Evolutionary conservation across 441 rosid species (phyloP), one percentile per base, ranked within the genome.

Genomic region (Capsella rubella): DNA sequence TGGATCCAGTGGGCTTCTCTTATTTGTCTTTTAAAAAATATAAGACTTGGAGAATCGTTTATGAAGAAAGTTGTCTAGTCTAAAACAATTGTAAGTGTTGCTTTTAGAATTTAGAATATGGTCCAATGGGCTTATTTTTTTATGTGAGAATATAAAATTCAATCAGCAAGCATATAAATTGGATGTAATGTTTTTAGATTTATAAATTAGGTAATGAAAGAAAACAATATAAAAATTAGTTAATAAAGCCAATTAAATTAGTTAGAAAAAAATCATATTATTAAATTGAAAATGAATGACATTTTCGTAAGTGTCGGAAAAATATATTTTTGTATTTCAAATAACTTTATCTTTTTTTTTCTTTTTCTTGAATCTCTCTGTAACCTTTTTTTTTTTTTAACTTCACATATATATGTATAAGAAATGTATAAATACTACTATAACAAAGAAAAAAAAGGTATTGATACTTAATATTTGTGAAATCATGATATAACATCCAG

Each of bases 1-100:
- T 43, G 7, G 49, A 40, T 64, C 77, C 64, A 54, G 11, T 64
- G 56, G 77, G 77, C 71, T 55, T 64, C 25, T 32, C 32, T 18
- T 58, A 2, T 46, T 58, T 39, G 12, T 64, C 32, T 2, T 67
- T n/a, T 39, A 8, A 5, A 35, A 14, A 3, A 5, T 11, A 3
- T 15, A 16, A 16, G 52, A 57, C 45, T 42, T 55, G 5, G 45
- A 67, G 15, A 35, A 54, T 53, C 18, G 29, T 40, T 29, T 7
- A 63, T 63, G 40, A 14, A 16, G 55, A 65, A 34, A 8, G 35
- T 54, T 29, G 42, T 43, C 6, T 31, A 31, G 5, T 21, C 25
- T 21, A 21, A 21, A 21, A 16, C 18, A 40, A 27, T 27, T 53
- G 58, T 53, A 53, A 28, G 39, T 3, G 27, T 64, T 34, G 46